Evolutionary conservation across 306 rosid species (phyloP).

Genomic region (Prosopis cineraria): DNA sequence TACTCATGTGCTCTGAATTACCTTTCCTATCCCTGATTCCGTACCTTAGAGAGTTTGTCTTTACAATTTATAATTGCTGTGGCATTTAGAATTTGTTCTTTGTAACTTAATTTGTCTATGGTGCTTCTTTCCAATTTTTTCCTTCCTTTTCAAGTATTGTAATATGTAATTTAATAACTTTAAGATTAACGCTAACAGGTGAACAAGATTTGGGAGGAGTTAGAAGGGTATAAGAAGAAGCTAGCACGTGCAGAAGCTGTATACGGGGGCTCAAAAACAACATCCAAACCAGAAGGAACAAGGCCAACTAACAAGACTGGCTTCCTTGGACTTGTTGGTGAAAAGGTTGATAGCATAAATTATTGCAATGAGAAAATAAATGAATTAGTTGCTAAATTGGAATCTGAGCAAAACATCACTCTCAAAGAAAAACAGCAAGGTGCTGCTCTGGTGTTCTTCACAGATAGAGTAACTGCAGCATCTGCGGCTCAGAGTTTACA

Average conservation of each 20-base stretch:
- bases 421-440: slow-evolving; percentile 81
- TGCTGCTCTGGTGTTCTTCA: slow-evolving; percentile 81
- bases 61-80: slow-evolving; percentile 16
- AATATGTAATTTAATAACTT: slow-evolving; percentile 12
- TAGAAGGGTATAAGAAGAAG: slow-evolving; percentile 79
- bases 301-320: slow-evolving; percentile 82
- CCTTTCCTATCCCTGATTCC: not conserved
- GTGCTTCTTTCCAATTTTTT: slow-evolving; percentile 6
- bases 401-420: slow-evolving; percentile 79
- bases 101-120: slow-evolving; percentile 1
- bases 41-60: slow-evolving; percentile 6
- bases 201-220: slow-evolving; percentile 63
- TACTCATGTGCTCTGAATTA: slow-evolving; percentile 2
- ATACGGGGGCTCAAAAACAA: slow-evolving; percentile 55
- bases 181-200: slow-evolving; percentile 53
- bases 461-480: slow-evolving; percentile 69
- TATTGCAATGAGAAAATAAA: slow-evolving; percentile 62
- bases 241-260: slow-evolving; percentile 70
- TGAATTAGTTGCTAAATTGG: slow-evolving; percentile 62
- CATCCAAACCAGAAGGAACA: slow-evolving; percentile 71
- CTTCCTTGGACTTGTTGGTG: slow-evolving; percentile 72
- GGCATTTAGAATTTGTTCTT: not conserved
- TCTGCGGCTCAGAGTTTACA: slow-evolving; percentile 90
- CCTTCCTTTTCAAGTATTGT: slow-evolving; percentile 5
- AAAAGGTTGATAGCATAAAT: slow-evolving; percentile 79